Percentiles rank a stretch among this genome's conserved stretches.
phyloP scores from a whole-genome alignment of 306 rosid species.

The Lithocarpus polystachyus region DNA sequence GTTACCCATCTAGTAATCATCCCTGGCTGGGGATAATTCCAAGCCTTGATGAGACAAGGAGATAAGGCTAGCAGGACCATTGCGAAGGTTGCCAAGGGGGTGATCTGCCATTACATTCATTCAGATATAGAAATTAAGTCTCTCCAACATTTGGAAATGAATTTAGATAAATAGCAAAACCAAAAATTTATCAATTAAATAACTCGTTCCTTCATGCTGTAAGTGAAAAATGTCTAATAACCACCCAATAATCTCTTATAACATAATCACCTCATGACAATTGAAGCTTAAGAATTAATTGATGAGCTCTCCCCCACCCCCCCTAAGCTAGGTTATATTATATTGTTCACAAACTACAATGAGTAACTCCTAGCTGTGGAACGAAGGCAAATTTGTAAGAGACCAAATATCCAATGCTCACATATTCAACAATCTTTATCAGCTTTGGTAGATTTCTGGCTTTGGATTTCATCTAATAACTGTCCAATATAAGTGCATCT shows the following conservation, averaged over 20 bases:
- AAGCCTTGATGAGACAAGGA: slow-evolving; percentile 85
- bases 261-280: not conserved
- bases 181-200: not conserved
- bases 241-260: not conserved
- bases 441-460: not conserved
- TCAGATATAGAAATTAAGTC: slow-evolving; percentile 19
- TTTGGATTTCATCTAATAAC: not conserved
- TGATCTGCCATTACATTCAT: slow-evolving; percentile 57
- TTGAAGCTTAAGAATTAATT: not conserved
- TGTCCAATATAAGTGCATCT: not conserved
- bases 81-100: slow-evolving; percentile 57
- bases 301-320: not conserved
- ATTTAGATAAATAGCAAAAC: not conserved
- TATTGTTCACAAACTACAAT: not conserved
- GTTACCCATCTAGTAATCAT: slow-evolving; percentile 81
- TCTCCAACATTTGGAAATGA: not conserved
- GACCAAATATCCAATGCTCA: not conserved
- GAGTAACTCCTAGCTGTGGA: not conserved
- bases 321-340: not conserved
- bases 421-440: not conserved
- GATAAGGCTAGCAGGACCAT: slow-evolving; percentile 80
- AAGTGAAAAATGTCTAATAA: not conserved
- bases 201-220: too few relatives aligned
- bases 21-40: slow-evolving; percentile 72
- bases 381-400: not conserved